These are phyloP conservation scores for Tulasnella sp. DNA, from an alignment of 768 basidiomycete genomes.

Conservation along the genomic window DNA sequence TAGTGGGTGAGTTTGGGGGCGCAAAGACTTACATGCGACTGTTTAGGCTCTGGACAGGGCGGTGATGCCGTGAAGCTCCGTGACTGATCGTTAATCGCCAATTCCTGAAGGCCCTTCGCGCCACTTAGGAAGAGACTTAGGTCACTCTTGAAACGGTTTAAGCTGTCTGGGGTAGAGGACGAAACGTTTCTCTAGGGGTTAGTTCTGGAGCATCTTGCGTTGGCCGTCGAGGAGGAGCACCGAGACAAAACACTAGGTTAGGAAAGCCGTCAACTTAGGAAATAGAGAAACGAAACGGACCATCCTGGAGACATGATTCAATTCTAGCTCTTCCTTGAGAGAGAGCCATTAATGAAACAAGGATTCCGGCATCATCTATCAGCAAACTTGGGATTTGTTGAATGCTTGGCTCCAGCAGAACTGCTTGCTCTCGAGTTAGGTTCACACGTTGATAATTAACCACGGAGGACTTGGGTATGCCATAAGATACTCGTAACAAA, in stretches of 20 bases:
- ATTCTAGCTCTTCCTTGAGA: constrained; percentile 2
- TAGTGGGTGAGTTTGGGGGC: too few species aligned
- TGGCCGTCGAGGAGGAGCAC: neutral
- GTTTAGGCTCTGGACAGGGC: too few species aligned
- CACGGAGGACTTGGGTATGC: too few species aligned
- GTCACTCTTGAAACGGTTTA: neutral
- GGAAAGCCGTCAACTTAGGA: neutral
- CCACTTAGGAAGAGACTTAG: neutral
- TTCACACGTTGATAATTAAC: too few species aligned
- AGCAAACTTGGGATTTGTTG: neutral
- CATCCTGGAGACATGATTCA: neutral
- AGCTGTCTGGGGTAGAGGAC: neutral
- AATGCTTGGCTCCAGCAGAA: neutral
- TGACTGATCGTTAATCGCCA: too few species aligned
- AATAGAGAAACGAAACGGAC: neutral
- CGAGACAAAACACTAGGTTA: too few species aligned
- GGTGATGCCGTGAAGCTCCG: too few species aligned
- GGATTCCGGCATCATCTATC: neutral
- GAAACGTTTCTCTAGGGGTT: neutral
- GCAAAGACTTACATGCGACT: too few species aligned
- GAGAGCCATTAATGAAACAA: neutral
- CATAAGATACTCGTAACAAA: too few species aligned
- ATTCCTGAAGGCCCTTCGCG: neutral
- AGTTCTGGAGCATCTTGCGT: neutral
- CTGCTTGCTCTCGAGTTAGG: too few species aligned